Evolutionary conservation across 176 grass and related monocot genomes (phyloP), one percentile per base, ranked within the genome.

Genomic region (Ampelocalamus luodianensis): DNA sequence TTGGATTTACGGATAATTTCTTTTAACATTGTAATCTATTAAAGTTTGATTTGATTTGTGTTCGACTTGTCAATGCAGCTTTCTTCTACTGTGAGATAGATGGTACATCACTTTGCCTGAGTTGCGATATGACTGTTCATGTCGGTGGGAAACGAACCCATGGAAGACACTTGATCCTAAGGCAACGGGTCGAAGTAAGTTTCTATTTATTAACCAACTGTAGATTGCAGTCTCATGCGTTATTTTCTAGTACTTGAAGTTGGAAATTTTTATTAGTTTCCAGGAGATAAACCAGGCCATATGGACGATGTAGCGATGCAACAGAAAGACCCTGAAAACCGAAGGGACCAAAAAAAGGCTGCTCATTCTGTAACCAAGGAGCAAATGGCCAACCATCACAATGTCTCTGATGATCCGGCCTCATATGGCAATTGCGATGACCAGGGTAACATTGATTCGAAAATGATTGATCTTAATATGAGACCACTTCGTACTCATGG

Each of bases 31-130:
- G 32, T 76, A 15, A 48, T 61, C 32, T 3, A 69, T 32, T 27
- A 34, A 73, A 54, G 18, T 20, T 79, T 68, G 22, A 78, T 62
- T 55, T 79, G 23, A 43, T 59, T 36, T 61, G 14, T 82, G 54
- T 51, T 29, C 74, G 17, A 40, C 11, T 20, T 74, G 73, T 90
- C 38, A 43, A 73, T 89, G 55, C 83, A 99, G 96, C 96, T 81
- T 99, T 99, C 93, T 99, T 99, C 86, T 96, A 96, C 71, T 99
- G 96, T 79, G 96, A 91, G 65, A 78, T 99, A 94, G 96, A 99
- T 94, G 96, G 96, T 59, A 91, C 91, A 68, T 99, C 96, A 53
- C 88, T 99, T 83, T 99, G 96, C 87, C 65, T 96, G 74, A 92
- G 87, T 3, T 99, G 96, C 58, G 96, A 99, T 83, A 96, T 99